phyloP scores from a whole-genome alignment of 1,284 basidiomycete species.

The Phlebopus sp. region DNA sequence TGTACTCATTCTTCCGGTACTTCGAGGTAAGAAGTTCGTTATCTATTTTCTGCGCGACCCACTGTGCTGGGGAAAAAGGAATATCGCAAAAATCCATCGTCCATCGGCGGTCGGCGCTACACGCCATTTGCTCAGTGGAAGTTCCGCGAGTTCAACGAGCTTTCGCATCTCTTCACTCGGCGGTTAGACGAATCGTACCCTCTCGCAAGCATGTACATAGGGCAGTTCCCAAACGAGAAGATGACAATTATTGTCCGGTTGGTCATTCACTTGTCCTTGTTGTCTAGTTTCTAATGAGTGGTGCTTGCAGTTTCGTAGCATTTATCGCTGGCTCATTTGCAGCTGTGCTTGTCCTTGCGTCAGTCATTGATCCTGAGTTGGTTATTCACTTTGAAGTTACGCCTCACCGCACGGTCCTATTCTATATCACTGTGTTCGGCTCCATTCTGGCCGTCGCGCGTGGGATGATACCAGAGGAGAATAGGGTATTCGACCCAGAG shows the following conservation, averaged over 20 bases:
- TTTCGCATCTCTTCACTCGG: constrained; percentile 89
- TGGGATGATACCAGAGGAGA: constrained; percentile 95
- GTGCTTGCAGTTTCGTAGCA: constrained; percentile 65
- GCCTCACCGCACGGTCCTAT: constrained; percentile 87
- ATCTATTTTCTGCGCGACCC: constrained; percentile 5
- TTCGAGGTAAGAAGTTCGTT: constrained; percentile 70
- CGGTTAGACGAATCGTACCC: constrained; percentile 88
- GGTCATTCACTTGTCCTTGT: constrained; percentile 19
- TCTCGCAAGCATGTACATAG: constrained; percentile 90
- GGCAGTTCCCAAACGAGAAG: constrained; percentile 96
- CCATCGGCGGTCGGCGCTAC: constrained; percentile 88
- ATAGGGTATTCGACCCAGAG: constrained; percentile 91
- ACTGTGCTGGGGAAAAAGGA: constrained; percentile 56
- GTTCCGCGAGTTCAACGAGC: constrained; percentile 98
- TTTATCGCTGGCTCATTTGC: constrained; percentile 97
- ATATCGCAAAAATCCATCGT: constrained; percentile 97
- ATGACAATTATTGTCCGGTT: constrained; percentile 86
- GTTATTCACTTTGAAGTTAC: constrained; percentile 95
- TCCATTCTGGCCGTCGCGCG: constrained; percentile 85
- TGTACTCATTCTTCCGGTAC: constrained; percentile 99
- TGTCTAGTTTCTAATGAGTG: neutral
- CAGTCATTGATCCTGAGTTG: constrained; percentile 88
- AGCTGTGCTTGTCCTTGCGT: constrained; percentile 88
- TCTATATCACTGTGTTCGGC: constrained; percentile 90
- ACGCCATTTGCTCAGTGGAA: constrained; percentile 97